Conservation (phyloP, 371 early-diverging fungal species). For the Circinella minor region DNA sequence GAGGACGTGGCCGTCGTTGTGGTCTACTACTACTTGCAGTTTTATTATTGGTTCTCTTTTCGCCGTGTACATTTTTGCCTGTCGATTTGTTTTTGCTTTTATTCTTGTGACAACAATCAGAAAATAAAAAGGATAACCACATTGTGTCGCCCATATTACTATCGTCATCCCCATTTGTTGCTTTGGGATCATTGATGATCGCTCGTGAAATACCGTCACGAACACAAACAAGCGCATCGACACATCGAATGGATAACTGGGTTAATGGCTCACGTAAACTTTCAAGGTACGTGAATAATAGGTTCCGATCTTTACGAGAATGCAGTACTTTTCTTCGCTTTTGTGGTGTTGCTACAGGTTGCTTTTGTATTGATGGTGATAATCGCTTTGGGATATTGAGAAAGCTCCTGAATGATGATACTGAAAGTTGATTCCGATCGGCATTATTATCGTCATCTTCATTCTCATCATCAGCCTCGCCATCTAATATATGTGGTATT, state of each 20-base stretch:
- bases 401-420: slow-evolving; percentile 35
- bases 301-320: slow-evolving; percentile 42
- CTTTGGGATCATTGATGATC: background rate
- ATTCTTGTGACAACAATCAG: too few relatives aligned
- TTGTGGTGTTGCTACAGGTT: slow-evolving; percentile 19
- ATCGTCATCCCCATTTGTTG: background rate
- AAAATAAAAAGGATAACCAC: too few relatives aligned
- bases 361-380: background rate
- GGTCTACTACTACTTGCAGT: too few relatives aligned
- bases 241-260: slow-evolving; percentile 50
- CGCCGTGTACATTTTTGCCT: background rate
- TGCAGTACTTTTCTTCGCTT: slow-evolving; percentile 53
- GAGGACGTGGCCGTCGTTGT: background rate
- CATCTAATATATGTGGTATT: too few relatives aligned
- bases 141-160: background rate
- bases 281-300: slow-evolving; percentile 58
- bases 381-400: slow-evolving; percentile 24
- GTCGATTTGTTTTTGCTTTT: too few relatives aligned
- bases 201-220: slow-evolving; percentile 44
- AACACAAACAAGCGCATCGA: slow-evolving; percentile 48
- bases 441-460: background rate
- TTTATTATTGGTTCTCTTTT: background rate
- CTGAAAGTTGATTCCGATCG: slow-evolving; percentile 25
- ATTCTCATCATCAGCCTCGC: background rate
- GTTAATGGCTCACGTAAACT: slow-evolving; percentile 60